Evolutionary conservation across 257 asterid genomes (phyloP).

Genomic region (Verbascum thapsus): DNA sequence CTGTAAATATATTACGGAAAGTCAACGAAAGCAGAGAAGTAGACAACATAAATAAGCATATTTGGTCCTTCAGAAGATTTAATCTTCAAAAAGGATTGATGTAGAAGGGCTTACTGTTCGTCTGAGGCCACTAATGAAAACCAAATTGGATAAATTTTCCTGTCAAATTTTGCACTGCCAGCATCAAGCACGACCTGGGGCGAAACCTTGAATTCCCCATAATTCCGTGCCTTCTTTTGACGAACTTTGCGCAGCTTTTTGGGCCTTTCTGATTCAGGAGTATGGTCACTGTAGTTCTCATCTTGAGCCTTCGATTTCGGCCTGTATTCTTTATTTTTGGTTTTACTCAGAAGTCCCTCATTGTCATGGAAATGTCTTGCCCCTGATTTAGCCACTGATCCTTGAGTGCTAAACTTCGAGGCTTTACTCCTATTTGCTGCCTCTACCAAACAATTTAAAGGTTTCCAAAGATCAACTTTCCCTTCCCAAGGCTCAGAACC

Average conservation of each 20-base stretch:
- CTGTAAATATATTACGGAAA: slow-evolving; percentile 47
- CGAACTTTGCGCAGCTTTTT: slow-evolving; percentile 66
- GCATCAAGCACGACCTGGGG: slow-evolving; percentile 81
- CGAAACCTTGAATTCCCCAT: slow-evolving; percentile 59
- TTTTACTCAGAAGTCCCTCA: slow-evolving; percentile 57
- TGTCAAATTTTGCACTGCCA: slow-evolving; percentile 49
- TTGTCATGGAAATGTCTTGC: slow-evolving; percentile 48
- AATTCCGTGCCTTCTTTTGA: slow-evolving; percentile 61
- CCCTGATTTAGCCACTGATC: slow-evolving; percentile 63
- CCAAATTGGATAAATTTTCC: slow-evolving; percentile 79
- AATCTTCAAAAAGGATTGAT: slow-evolving; percentile 12
- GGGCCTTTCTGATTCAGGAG: slow-evolving; percentile 66
- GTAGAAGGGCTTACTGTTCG: slow-evolving; percentile 62
- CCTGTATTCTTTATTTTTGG: slow-evolving; percentile 61
- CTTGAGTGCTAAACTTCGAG: slow-evolving; percentile 57
- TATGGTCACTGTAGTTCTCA: slow-evolving; percentile 48
- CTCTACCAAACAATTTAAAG: slow-evolving; percentile 92
- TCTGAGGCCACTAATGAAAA: slow-evolving; percentile 79
- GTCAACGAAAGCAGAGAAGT: slow-evolving; percentile 31
- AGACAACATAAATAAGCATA: slow-evolving; percentile 15
- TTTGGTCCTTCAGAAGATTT: slow-evolving; percentile 20
- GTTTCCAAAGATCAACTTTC: slow-evolving; percentile 89
- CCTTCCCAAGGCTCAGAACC: slow-evolving; percentile 70
- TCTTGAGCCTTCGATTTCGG: slow-evolving; percentile 67
- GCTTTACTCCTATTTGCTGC: slow-evolving; percentile 93